Evolutionary conservation across 2,329 filamentous ascomycete genomes (phyloP).

Genomic region (Exophiala lecanii-corni): DNA sequence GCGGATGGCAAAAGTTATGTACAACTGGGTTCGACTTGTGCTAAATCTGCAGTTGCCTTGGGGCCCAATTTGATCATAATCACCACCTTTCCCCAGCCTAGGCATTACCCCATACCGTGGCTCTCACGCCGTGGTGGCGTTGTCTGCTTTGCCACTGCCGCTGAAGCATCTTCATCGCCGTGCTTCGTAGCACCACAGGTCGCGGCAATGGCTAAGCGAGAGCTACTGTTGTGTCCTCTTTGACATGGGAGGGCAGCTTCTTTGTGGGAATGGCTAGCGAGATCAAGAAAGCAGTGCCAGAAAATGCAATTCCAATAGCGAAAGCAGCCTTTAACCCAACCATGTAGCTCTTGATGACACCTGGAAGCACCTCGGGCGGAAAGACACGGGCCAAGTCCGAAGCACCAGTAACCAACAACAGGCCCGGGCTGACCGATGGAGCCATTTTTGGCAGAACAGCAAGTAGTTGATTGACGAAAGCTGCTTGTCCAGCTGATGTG

Average conservation of each 20-base stretch:
- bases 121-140: too few species aligned
- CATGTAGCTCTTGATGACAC: slow-evolving; percentile 35
- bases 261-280: slow-evolving; percentile 1
- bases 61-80: too few species aligned
- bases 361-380: slow-evolving; percentile 25
- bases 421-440: slow-evolving; percentile 32
- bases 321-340: slow-evolving; percentile 26
- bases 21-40: too few species aligned
- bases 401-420: slow-evolving; percentile 41
- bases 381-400: slow-evolving; percentile 39
- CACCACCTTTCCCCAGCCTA: too few species aligned
- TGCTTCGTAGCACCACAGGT: too few species aligned
- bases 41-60: too few species aligned
- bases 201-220: too few species aligned
- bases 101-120: too few species aligned
- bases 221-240: too few species aligned
- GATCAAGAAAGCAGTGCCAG: slow-evolving; percentile 11
- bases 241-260: slow-evolving; percentile 2
- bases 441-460: slow-evolving; percentile 31
- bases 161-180: too few species aligned
- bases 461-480: slow-evolving; percentile 40
- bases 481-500: slow-evolving; percentile 38
- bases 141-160: too few species aligned
- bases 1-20: too few species aligned
- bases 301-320: slow-evolving; percentile 15